Base-by-base conservation (phyloP, 116 monocot genomes). In the Dioscorea cayenensis region DNA sequence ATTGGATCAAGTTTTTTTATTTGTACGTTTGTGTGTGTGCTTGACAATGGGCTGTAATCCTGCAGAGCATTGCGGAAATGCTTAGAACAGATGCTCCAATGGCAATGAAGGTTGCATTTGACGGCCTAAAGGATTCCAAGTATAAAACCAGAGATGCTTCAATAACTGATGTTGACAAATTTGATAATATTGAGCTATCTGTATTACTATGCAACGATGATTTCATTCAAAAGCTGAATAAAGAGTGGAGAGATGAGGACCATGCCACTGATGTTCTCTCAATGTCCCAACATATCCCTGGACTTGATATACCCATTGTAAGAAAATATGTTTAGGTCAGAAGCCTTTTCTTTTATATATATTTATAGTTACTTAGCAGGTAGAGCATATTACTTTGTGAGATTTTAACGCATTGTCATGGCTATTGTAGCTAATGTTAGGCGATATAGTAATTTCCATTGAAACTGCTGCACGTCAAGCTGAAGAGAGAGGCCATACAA, bases 401-500 rank as follows among this genome's bases (percentile, higher is more conserved):
- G 43, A 21, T 64, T n/a, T 82, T 79, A 22, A 64, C 70, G n/a
- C 72, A 32, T 10, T 80, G 61, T 13, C 58, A 71, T 77, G 18
- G 25, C 37, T 52, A 60, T 62, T 63, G 68, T 84, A 99, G 99
- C 74, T 94, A 64, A 78, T 89, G 74, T 68, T 99, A 51, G 99
- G 99, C 49, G 91, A 99, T 67, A 76, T 99, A 75, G 94, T 89
- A 25, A 99, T 99, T 73, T 99, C 99, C 63, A 87, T 91, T 63
- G 99, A 99, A 79, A 89, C 99, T 61, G 94, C 99, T 77, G 84
- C 85, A 72, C 88, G 88, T 76, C 91, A 99, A 87, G 99, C 94
- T 25, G 81, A 81, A 69, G 99, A 94, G 83, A 88, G 81, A 75
- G 90, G 91, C 1, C 91, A 93, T 71, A 85, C 89, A 16, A 82